Evolutionary conservation across 768 basidiomycete species (phyloP), one percentile per base, ranked within the genome.

Genomic region (Lyophyllum decastes): DNA sequence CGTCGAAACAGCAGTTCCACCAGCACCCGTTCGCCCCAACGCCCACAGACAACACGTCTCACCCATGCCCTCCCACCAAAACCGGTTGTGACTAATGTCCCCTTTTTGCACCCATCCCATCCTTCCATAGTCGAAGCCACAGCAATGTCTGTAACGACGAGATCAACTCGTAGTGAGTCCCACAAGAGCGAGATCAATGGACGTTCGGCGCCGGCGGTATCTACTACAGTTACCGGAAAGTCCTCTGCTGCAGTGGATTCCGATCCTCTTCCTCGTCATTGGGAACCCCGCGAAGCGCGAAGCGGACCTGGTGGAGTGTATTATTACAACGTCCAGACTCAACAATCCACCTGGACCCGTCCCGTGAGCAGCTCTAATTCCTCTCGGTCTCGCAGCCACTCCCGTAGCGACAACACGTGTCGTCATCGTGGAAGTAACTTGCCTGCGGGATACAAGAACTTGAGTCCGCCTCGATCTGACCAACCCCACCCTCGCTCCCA

Each of bases 41-140:
- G 71, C 38, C 56, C 67, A 47, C 46, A 65, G 40, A 63, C 73
- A 53, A 72, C 74, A 46, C 76, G 82, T 49, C 67, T 87, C 46
- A 83, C 79, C n/a, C 87, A 89, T 66, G 85, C 86, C 26, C 75
- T 89, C 17, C 87, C 87, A 19, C 83, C 87, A 2, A 89, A 89
- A 70, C 87, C 87, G 46, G 74, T 81, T 30, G 73, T 80, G 45
- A 73, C 79, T 45, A 78, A 64, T 60, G 78, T 82, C 50, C 78
- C 82, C 55, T 82, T 80, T 67, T 69, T 83, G 49, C 76, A 83
- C 61, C 79, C 82, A 47, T 81, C 84, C 68, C 79, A 83, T 61
- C 78, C 82, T 52, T 82, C 80, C 53, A 82, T 84, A 64, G 82
- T 84, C 65, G 80, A 82, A 63, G 85, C 84, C 58, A 84, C 83